A percentile compares a stretch with the other conserved stretches of the same genome.
Evolutionary conservation across 768 basidiomycete genomes (phyloP).

Genomic region (Kwoniella bestiolae): DNA sequence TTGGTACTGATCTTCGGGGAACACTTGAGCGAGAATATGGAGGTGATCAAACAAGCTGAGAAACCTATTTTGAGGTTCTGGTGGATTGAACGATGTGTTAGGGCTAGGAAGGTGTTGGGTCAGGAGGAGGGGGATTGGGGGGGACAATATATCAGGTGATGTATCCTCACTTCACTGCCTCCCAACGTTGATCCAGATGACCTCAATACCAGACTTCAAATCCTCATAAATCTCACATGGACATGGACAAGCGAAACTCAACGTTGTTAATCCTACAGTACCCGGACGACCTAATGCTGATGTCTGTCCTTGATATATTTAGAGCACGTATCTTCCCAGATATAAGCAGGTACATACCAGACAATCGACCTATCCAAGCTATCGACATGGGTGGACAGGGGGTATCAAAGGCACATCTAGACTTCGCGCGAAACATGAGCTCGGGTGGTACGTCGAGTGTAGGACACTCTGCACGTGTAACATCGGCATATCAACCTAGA

Average conservation of each 20-base stretch:
- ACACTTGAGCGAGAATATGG: not conserved
- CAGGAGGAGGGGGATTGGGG: not conserved
- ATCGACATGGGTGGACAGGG: slow-evolving; percentile 3
- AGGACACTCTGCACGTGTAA: no score
- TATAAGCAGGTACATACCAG: no score
- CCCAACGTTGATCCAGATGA: no score
- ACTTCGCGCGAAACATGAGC: not conserved
- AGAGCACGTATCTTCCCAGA: no score
- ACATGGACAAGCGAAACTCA: no score
- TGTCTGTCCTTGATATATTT: no score
- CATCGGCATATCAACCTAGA: no score
- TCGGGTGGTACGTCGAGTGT: not conserved
- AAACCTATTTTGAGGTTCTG: not conserved
- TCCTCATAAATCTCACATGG: no score
- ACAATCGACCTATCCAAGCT: not conserved
- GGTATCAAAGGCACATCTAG: not conserved
- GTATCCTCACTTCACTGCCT: not conserved
- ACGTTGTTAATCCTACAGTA: no score
- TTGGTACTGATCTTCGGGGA: not conserved
- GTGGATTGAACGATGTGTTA: not conserved
- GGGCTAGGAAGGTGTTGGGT: not conserved
- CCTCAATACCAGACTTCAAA: no score
- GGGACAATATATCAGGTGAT: not conserved
- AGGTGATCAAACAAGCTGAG: not conserved
- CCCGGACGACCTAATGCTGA: no score